Conservation (phyloP, 2,329 filamentous ascomycete genomes). For the Teratosphaeria gauchensis region DNA sequence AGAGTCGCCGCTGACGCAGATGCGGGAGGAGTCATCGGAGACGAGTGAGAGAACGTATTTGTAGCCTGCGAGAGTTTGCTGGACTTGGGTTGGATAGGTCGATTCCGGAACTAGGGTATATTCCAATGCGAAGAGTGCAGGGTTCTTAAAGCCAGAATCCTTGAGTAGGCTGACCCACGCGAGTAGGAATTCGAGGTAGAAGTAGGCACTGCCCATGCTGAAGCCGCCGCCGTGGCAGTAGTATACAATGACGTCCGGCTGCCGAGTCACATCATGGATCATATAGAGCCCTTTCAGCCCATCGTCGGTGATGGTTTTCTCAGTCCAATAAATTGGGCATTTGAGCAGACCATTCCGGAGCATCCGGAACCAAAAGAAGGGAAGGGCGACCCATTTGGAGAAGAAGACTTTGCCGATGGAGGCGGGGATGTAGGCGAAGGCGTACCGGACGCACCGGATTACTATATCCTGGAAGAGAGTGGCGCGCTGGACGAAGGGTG, state of each 20-base stretch:
- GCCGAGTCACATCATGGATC: constrained; percentile 46
- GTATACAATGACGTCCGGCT: constrained; percentile 69
- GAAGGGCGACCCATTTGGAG: constrained; percentile 60
- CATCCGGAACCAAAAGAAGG: constrained; percentile 68
- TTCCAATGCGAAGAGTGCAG: constrained; percentile 68
- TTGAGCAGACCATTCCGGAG: constrained; percentile 58
- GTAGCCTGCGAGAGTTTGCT: constrained; percentile 62
- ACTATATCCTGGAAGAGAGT: constrained; percentile 68
- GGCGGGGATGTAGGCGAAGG: constrained; percentile 62
- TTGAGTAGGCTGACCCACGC: constrained; percentile 59
- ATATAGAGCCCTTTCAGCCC: constrained; percentile 57
- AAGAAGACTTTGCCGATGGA: constrained; percentile 67
- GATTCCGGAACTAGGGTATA: constrained; percentile 71
- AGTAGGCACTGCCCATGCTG: constrained; percentile 70
- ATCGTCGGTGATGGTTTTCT: constrained; percentile 43
- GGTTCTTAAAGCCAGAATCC: constrained; percentile 58
- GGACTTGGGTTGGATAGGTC: constrained; percentile 62
- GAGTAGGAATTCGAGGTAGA: constrained; percentile 76
- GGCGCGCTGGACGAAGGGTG: constrained; percentile 59
- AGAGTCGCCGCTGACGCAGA: constrained; percentile 70
- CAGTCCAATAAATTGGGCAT: constrained; percentile 56
- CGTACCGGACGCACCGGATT: constrained; percentile 67
- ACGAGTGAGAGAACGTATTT: constrained; percentile 55
- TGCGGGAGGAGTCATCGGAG: constrained; percentile 48
- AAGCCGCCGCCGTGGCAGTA: constrained; percentile 80